Evolutionary conservation across 495 filamentous ascomycete species (phyloP).

Genomic region (Durotheca rogersii): DNA sequence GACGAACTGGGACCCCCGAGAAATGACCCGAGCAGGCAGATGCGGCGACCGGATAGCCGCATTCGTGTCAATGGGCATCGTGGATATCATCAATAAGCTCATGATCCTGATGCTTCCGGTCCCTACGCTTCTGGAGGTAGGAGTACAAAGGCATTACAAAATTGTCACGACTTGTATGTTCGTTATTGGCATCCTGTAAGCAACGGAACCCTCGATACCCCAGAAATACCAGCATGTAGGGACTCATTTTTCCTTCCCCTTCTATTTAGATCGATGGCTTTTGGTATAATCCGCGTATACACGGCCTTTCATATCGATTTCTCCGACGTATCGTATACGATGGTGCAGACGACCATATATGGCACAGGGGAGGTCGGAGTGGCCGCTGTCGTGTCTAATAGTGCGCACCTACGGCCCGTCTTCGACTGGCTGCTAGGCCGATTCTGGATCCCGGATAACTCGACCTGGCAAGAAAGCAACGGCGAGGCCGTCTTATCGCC

Average conservation of each 20-base stretch:
- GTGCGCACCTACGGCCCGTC: conserved; percentile 20
- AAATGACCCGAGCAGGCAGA: neutral
- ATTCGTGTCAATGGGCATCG: conserved; percentile 10
- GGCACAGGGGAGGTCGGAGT: conserved; percentile 20
- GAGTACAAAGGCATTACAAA: conserved; percentile 37
- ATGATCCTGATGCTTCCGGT: conserved; percentile 41
- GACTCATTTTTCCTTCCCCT: conserved; percentile 5
- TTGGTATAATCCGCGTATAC: conserved; percentile 17
- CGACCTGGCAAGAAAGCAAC: conserved; percentile 8
- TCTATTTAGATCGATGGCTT: conserved; percentile 13
- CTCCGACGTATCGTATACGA: conserved; percentile 16
- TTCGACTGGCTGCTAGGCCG: conserved; percentile 14
- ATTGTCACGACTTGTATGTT: conserved; percentile 37
- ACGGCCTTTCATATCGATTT: conserved; percentile 10
- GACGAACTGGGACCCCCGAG: conserved; percentile 11
- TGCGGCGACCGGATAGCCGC: conserved; percentile 18
- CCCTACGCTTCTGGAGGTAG: conserved; percentile 38
- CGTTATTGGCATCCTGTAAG: conserved; percentile 41
- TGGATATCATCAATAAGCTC: conserved; percentile 38
- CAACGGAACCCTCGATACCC: neutral
- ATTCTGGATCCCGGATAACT: neutral
- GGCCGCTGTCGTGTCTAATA: conserved; percentile 27
- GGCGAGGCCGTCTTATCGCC: conserved; percentile 6
- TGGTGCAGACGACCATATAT: conserved; percentile 12
- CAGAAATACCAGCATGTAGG: neutral